Evolutionary conservation across 805 yeast species (phyloP).

Genomic region (Geotrichum ghanense): DNA sequence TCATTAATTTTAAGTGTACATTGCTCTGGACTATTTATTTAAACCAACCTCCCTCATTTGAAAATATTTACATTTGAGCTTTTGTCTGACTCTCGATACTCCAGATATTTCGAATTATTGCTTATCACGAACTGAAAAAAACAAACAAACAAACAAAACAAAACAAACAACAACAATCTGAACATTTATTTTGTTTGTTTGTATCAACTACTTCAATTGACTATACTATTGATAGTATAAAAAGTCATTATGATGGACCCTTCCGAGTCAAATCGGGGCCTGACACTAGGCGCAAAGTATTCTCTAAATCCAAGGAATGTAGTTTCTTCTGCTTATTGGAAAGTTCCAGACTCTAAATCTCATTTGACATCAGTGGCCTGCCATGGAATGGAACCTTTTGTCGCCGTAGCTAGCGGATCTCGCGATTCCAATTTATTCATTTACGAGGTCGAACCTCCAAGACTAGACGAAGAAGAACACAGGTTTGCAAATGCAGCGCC

Average conservation of each 20-base stretch:
- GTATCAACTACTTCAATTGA: too few species aligned
- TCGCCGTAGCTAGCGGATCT: constrained; percentile 48
- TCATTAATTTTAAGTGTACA: too few species aligned
- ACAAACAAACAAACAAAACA: too few species aligned
- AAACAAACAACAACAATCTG: too few species aligned
- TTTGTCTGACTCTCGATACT: too few species aligned
- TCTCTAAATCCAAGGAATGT: constrained; percentile 1
- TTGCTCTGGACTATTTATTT: too few species aligned
- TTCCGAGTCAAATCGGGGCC: neutral
- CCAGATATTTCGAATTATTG: too few species aligned
- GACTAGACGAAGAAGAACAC: constrained; percentile 13
- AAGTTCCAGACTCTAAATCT: constrained; percentile 26
- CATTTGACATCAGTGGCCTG: constrained; percentile 27
- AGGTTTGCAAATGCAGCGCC: neutral
- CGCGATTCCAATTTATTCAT: constrained; percentile 36
- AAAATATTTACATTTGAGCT: too few species aligned
- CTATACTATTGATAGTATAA: too few species aligned
- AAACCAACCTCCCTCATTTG: too few species aligned
- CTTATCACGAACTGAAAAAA: too few species aligned
- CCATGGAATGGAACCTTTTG: constrained; percentile 28
- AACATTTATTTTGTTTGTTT: too few species aligned
- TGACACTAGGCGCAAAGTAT: neutral
- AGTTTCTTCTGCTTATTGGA: constrained; percentile 25
- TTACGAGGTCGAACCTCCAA: constrained; percentile 34
- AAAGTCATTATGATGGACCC: neutral